These are phyloP conservation scores for Pharus latifolius DNA, from an alignment of 176 grass and related monocot species.

Conservation along the genomic window DNA sequence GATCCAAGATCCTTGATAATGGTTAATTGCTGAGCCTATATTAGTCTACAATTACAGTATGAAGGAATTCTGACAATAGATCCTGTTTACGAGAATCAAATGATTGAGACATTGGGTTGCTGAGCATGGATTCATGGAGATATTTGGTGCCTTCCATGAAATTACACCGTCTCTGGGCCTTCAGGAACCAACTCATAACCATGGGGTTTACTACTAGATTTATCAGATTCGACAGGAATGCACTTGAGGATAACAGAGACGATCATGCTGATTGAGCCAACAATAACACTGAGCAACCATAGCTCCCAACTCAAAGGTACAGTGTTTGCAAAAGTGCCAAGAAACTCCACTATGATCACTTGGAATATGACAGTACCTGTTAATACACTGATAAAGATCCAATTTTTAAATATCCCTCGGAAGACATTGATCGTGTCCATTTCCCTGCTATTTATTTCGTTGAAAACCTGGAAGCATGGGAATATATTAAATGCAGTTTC, in stretches of 20 bases:
- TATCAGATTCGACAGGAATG: constrained; percentile 48
- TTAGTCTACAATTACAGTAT: neutral
- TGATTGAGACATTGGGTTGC: neutral
- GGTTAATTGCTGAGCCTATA: neutral
- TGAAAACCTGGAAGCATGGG: constrained; percentile 54
- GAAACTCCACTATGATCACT: constrained; percentile 71
- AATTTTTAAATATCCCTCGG: constrained; percentile 51
- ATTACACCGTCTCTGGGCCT: constrained; percentile 41
- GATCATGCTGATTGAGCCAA: constrained; percentile 67
- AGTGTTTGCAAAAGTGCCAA: constrained; percentile 69
- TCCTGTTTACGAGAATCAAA: neutral
- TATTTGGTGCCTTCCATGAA: neutral
- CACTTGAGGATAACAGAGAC: constrained; percentile 63
- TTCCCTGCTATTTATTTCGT: constrained; percentile 86
- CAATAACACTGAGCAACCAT: constrained; percentile 51
- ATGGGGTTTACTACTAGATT: neutral
- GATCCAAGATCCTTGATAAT: too few species aligned
- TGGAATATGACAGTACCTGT: constrained; percentile 64
- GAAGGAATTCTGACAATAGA: neutral
- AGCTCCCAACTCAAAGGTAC: constrained; percentile 52
- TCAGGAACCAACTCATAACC: constrained; percentile 56
- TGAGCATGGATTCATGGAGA: neutral
- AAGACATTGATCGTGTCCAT: constrained; percentile 89
- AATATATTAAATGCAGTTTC: neutral
- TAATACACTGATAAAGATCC: constrained; percentile 60